These are phyloP conservation scores for Nakazawaea populi DNA, from an alignment of 805 yeast genomes.

Conservation along the genomic window DNA sequence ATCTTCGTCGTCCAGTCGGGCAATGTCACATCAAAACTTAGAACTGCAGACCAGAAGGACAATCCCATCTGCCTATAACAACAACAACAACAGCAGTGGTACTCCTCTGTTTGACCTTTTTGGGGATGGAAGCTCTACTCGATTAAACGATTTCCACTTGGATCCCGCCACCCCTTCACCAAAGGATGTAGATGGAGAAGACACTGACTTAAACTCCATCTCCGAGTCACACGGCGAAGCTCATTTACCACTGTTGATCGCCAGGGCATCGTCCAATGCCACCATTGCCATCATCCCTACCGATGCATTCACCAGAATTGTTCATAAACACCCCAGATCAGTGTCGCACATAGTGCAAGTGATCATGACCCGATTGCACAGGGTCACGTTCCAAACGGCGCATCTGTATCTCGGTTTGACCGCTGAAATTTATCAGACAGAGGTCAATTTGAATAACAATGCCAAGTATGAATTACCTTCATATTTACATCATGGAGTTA, in stretches of 20 bases:
- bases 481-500: slow-evolving; percentile 53
- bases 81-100: neutral
- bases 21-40: slow-evolving; percentile 7
- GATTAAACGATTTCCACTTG: slow-evolving; percentile 14
- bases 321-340: slow-evolving; percentile 74
- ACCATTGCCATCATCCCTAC: slow-evolving; percentile 92
- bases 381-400: slow-evolving; percentile 89
- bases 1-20: neutral
- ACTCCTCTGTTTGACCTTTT: neutral
- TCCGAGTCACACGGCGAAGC: neutral
- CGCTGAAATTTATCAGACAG: slow-evolving; percentile 73
- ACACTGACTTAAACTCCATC: neutral
- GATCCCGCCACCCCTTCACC: slow-evolving; percentile 11
- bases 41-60: neutral
- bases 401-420: slow-evolving; percentile 84
- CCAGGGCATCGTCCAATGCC: slow-evolving; percentile 66
- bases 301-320: slow-evolving; percentile 69
- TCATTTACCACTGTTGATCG: slow-evolving; percentile 39
- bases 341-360: slow-evolving; percentile 93
- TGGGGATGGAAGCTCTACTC: neutral
- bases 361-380: slow-evolving; percentile 77
- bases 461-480: slow-evolving; percentile 50
- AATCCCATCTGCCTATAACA: no score
- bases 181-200: neutral
- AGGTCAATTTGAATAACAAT: slow-evolving; percentile 52